Conservation (phyloP, 257 asterid species). For the Orobanche coerulescens region DNA sequence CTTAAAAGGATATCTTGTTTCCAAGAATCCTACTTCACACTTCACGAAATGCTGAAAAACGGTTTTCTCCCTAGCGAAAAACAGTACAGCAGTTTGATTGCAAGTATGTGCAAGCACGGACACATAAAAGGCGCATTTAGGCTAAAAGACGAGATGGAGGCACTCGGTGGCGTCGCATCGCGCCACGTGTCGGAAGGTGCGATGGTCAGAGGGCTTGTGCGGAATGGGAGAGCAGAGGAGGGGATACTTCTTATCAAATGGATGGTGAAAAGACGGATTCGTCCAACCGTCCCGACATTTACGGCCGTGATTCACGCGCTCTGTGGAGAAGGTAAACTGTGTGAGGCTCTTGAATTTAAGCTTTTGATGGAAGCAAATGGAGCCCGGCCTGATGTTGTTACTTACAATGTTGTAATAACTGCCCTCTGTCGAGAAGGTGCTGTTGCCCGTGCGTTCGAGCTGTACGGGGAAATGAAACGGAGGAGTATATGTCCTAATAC, state of each 20-base stretch:
- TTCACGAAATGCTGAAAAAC: conserved; percentile 47
- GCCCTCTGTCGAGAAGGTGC: conserved; percentile 46
- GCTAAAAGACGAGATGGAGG: conserved; percentile 53
- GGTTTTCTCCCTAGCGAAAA: conserved; percentile 51
- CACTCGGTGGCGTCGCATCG: conserved; percentile 38
- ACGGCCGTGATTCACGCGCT: conserved; percentile 67
- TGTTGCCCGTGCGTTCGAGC: conserved; percentile 35
- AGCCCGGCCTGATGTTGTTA: conserved; percentile 57
- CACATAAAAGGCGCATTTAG: conserved; percentile 50
- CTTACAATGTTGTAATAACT: conserved; percentile 69
- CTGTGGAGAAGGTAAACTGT: conserved; percentile 47
- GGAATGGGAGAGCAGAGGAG: conserved; percentile 58
- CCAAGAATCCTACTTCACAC: conserved; percentile 33
- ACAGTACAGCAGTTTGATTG: conserved; percentile 58
- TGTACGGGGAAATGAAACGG: conserved; percentile 77
- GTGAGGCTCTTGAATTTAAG: conserved; percentile 51
- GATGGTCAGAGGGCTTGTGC: conserved; percentile 71
- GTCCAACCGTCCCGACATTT: conserved; percentile 69
- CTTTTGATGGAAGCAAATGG: conserved; percentile 60
- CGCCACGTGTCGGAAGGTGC: conserved; percentile 55
- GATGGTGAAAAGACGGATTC: conserved; percentile 45
- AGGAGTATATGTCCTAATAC: conserved; percentile 47
- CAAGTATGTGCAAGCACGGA: conserved; percentile 67
- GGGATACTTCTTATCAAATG: conserved; percentile 47
- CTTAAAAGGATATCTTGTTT: conserved; percentile 42